These are phyloP conservation scores for Taphrina populina DNA, from an alignment of 1,139 yeast genomes.

Conservation along the genomic window DNA sequence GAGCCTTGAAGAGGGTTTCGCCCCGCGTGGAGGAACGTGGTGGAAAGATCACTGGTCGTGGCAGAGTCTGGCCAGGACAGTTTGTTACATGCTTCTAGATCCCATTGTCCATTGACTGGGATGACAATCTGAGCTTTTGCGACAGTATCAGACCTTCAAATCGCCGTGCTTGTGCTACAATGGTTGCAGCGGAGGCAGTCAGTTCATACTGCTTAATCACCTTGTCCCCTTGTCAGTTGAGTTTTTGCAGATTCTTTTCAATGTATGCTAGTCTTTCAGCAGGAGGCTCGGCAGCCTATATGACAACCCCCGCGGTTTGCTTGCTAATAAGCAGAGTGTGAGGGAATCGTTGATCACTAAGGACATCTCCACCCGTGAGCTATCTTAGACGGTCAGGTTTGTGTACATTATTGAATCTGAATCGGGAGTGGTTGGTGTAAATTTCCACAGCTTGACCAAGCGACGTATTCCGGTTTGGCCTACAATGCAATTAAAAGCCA, in stretches of 20 bases:
- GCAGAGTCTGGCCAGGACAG: no score
- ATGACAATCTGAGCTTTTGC: slow-evolving; percentile 18
- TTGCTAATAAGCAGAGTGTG: slow-evolving; percentile 31
- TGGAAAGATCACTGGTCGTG: no score
- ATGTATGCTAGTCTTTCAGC: slow-evolving; percentile 18
- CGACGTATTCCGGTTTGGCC: slow-evolving; percentile 17
- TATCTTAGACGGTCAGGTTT: no score
- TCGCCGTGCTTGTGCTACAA: slow-evolving; percentile 35
- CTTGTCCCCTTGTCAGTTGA: slow-evolving; percentile 36
- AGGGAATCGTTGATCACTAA: slow-evolving; percentile 36
- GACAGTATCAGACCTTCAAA: slow-evolving; percentile 34
- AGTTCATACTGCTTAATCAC: slow-evolving; percentile 34
- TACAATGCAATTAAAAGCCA: no score
- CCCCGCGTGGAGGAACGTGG: no score
- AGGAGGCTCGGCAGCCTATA: slow-evolving; percentile 26
- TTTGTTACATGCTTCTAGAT: slow-evolving; percentile 42
- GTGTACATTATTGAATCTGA: slow-evolving; percentile 34
- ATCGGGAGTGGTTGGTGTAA: slow-evolving; percentile 36
- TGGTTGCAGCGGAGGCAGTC: slow-evolving; percentile 21
- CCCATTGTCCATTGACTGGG: slow-evolving; percentile 37
- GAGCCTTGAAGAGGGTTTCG: no score
- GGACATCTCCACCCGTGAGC: slow-evolving; percentile 36
- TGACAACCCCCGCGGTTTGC: slow-evolving; percentile 36
- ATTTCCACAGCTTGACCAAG: slow-evolving; percentile 31
- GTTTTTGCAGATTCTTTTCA: slow-evolving; percentile 28